Conservation (phyloP, 2,329 filamentous ascomycete species). For the Fusarium haematococcum region DNA sequence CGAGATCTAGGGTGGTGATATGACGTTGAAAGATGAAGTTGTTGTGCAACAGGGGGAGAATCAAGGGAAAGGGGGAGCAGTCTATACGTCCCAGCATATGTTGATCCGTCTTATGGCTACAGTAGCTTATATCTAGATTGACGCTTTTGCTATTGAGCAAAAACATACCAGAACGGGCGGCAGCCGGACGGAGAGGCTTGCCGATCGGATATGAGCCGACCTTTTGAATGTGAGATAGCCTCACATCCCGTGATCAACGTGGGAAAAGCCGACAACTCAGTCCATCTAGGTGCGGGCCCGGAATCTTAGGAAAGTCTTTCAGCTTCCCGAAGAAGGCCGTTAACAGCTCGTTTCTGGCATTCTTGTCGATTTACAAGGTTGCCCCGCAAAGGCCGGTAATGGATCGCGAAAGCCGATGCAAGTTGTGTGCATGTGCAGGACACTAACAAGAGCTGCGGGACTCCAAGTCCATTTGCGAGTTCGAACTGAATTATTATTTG, state of each 20-base stretch:
- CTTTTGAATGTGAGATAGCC: neutral
- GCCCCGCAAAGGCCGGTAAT: neutral
- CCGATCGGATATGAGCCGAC: constrained; percentile 1
- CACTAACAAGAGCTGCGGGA: neutral
- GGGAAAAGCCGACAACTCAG: neutral
- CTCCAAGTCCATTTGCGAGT: neutral
- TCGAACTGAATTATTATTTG: neutral
- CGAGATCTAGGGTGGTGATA: neutral
- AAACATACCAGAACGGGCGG: neutral
- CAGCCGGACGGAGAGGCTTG: neutral
- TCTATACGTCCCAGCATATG: neutral
- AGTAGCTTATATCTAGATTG: neutral
- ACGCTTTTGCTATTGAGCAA: neutral
- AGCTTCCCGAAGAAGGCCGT: neutral
- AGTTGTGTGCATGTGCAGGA: neutral
- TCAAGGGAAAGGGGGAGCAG: no score
- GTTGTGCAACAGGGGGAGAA: neutral
- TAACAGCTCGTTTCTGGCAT: neutral
- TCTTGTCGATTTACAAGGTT: neutral
- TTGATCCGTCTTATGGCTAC: neutral
- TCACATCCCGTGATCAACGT: no score
- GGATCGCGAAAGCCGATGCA: neutral
- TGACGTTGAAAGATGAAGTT: neutral
- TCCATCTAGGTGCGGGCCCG: neutral
- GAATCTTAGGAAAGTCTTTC: neutral